Percentiles rank a stretch among this genome's conserved stretches.
Conservation (phyloP, 257 asterid species). For the Ilex asprella region DNA sequence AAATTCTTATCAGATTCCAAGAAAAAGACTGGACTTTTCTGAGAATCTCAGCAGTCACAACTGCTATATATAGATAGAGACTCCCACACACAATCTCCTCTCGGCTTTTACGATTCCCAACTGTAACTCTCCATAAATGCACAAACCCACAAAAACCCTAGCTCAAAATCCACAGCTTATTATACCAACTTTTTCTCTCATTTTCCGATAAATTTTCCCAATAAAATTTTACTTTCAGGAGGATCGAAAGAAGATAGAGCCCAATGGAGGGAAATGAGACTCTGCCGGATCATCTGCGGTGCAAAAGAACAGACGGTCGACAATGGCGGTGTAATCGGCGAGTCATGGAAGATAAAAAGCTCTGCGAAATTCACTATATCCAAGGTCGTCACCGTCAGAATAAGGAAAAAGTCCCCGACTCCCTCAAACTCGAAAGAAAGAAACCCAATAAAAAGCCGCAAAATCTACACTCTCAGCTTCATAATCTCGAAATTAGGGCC, state of each 20-base stretch:
- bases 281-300: conserved; percentile 84
- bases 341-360: conserved; percentile 73
- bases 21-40: too few relatives aligned
- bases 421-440: conserved; percentile 71
- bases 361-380: conserved; percentile 80
- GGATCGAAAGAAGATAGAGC: neutral
- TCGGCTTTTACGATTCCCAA: neutral
- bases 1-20: too few relatives aligned
- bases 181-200: neutral
- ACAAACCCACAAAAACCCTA: neutral
- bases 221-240: too few relatives aligned
- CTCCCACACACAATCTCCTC: neutral
- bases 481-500: neutral
- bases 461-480: conserved; percentile 33
- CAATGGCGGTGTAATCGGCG: conserved; percentile 92
- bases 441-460: conserved; percentile 26
- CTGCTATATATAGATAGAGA: neutral
- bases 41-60: neutral
- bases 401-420: conserved; percentile 82
- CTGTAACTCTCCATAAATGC: neutral
- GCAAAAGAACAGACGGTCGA: conserved; percentile 97
- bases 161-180: neutral
- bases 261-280: conserved; percentile 37
- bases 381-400: conserved; percentile 81
- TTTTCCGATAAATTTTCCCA: neutral